Evolutionary conservation across 2,329 filamentous ascomycete genomes (phyloP), one percentile per base, ranked within the genome.

Genomic region (Canariomyces notabilis): DNA sequence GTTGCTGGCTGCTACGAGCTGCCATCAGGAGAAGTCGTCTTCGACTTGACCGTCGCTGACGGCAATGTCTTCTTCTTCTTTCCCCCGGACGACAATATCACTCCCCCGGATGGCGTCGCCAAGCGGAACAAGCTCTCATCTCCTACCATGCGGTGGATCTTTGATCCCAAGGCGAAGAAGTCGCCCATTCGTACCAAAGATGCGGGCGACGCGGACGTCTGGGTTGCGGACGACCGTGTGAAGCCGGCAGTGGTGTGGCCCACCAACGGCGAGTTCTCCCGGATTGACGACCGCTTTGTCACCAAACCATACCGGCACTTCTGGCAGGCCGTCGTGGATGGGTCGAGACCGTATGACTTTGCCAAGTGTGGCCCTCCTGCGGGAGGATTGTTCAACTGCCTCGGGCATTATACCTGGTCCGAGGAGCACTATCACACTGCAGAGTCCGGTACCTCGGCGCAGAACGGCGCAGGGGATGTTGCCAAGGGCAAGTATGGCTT

Each of bases 181-280:
- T 49, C 53, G 12, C 39, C 48, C 0, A 50, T 49, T 23, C 33
- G 42, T 2, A 53, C 46, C 1, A 6, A 31, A 1, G 44, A 37
- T 4, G 49, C 48, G 0, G 43, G 49, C 4, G 47, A 50, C 12
- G 49, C 43, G 0, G 51, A 50, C 6, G 38, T 57, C 4, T 52
- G 49, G 32, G 48, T 57, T 8, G 55, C 66, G 0, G 59, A 63
- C 22, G 66, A 68, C 2, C 61, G 65, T n/a, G 61, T 71, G 6
- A 58, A 57, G 31, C 67, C 71, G 0, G 46, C 57, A 1, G 37
- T 64, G 7, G 57, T 61, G 2, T 71, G 67, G 64, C 49, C 59
- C n/a, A 70, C 61, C 11, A 73, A 72, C 49, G 68, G 67, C n/a
- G 71, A 75, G 56, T 75, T 75, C 60, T 71, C 68, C 8, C 66